phyloP scores from a whole-genome alignment of 2,329 filamentous ascomycete genomes.

The Rhynchosporium secalis region DNA sequence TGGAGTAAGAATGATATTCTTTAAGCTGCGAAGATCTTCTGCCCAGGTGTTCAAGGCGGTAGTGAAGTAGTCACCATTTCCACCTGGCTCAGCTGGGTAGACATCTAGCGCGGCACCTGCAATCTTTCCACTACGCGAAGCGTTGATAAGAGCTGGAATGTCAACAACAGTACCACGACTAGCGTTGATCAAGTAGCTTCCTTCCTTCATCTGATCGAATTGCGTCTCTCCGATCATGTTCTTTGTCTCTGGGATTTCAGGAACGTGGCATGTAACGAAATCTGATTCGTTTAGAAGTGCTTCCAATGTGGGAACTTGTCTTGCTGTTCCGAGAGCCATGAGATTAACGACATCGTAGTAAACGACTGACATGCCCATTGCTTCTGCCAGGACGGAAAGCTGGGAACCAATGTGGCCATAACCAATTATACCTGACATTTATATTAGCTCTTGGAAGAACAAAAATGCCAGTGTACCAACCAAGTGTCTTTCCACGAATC shows the following conservation, averaged over 20 bases:
- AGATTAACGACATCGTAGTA: conserved; percentile 95
- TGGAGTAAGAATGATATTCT: conserved; percentile 92
- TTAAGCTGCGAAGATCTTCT: conserved; percentile 78
- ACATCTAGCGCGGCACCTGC: conserved; percentile 96
- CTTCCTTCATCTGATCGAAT: conserved; percentile 86
- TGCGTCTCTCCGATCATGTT: conserved; percentile 83
- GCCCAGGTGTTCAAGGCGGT: conserved; percentile 80
- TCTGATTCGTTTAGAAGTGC: conserved; percentile 77
- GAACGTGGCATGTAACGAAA: conserved; percentile 93
- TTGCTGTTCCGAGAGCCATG: conserved; percentile 89
- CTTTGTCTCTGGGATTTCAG: conserved; percentile 88
- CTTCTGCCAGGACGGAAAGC: conserved; percentile 89
- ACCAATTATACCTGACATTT: conserved; percentile 72
- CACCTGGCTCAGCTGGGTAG: conserved; percentile 89
- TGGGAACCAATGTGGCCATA: conserved; percentile 98
- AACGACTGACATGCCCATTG: conserved; percentile 97
- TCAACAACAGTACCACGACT: conserved; percentile 92
- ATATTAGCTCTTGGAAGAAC: conserved; percentile 18
- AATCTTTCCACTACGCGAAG: conserved; percentile 81
- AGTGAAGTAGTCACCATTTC: conserved; percentile 94
- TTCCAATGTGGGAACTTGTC: conserved; percentile 77
- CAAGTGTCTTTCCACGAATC: conserved; percentile 94
- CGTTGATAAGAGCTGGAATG: conserved; percentile 86
- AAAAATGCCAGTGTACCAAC: conserved; percentile 44
- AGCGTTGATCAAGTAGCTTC: conserved; percentile 94